Base-by-base conservation (phyloP, 108 stramenopile species). In the Fistulifera solaris region DNA sequence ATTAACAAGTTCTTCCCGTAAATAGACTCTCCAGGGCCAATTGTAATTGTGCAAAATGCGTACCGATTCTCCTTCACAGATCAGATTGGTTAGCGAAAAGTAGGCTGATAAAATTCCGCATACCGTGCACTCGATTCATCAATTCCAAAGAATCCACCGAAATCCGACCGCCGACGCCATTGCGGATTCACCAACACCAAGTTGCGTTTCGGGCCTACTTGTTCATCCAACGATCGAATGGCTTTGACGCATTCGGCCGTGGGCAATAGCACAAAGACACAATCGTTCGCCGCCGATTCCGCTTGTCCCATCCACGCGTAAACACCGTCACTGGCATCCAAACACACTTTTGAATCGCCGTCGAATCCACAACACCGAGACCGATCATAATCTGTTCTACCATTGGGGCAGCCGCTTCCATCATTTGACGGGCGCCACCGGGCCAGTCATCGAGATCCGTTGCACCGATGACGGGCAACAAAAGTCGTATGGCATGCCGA, bases 381-480 rank as follows among this genome's bases (percentile, higher is more conserved):
- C 28, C 39, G 2, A 12, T 13, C 22, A 66, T 14, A 22, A 66
- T 48, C 3, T n/a, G 6, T 22, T 61, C n/a, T 5, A 66, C 45
- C 48, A 66, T 25, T 4, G 65, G 65, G 17, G 22, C 15, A 13
- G 65, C 65, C 6, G 65, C 65, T 38, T 66, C 58, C 58, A 56
- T 56, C 65, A 66, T 66, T 59, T 66, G 65, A 13, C 65, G 65
- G 1, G 65, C 55, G 11, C 65, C 65, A 17, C 65, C 65, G 10
- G 65, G 65, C 65, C 65, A 66, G 27, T 66, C 65, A 40, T 66
- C 65, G 22, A 66, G 27, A 8, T 66, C 65, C 13, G 65, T 66
- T 8, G 65, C 58, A 12, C 58, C 65, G 26, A 66, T 59, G 10
- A 66, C 40, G 16, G 65, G 65, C 23, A 66, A 59, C 23, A 66